These are phyloP conservation scores for Xylariomycetidae sp. DNA, from an alignment of 2,329 filamentous ascomycete species.

Conservation along the genomic window DNA sequence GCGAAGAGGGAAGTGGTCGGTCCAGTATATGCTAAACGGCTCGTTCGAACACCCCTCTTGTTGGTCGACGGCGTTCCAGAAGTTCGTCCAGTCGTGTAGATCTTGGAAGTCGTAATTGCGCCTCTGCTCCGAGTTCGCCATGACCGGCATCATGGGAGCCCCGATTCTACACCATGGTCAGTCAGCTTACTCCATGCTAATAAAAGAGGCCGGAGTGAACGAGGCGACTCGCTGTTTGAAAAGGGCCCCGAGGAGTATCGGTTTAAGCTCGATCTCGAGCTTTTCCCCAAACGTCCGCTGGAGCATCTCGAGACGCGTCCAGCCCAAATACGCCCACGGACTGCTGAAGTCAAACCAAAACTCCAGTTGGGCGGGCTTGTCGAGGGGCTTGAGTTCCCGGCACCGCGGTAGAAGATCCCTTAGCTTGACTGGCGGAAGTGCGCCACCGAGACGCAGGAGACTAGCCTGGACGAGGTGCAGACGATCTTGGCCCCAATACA, in stretches of 20 bases:
- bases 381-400: conserved; percentile 1
- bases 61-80: conserved; percentile 5
- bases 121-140: conserved; percentile 5
- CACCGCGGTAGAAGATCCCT: conserved; percentile 5
- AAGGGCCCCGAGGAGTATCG: conserved; percentile 6
- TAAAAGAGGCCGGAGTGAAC: too few species aligned
- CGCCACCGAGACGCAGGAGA: conserved; percentile 1
- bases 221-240: conserved; percentile 7
- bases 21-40: conserved; percentile 2
- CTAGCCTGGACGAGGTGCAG: conserved; percentile 6
- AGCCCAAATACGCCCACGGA: conserved; percentile 9
- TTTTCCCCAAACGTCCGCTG: conserved; percentile 4
- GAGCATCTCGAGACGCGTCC: conserved; percentile 4
- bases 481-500: conserved; percentile 9
- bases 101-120: conserved; percentile 4
- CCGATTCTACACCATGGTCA: conserved; percentile 3
- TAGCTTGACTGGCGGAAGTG: not conserved
- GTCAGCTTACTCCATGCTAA: too few species aligned
- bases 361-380: conserved; percentile 4
- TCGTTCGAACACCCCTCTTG: conserved; percentile 2
- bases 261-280: conserved; percentile 5
- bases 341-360: conserved; percentile 10
- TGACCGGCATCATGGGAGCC: conserved; percentile 5
- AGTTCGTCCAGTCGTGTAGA: conserved; percentile 5
- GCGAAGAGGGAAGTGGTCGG: conserved; percentile 6